Base-by-base conservation (phyloP, 305 asterid species). In the Fraxinus ornus region DNA sequence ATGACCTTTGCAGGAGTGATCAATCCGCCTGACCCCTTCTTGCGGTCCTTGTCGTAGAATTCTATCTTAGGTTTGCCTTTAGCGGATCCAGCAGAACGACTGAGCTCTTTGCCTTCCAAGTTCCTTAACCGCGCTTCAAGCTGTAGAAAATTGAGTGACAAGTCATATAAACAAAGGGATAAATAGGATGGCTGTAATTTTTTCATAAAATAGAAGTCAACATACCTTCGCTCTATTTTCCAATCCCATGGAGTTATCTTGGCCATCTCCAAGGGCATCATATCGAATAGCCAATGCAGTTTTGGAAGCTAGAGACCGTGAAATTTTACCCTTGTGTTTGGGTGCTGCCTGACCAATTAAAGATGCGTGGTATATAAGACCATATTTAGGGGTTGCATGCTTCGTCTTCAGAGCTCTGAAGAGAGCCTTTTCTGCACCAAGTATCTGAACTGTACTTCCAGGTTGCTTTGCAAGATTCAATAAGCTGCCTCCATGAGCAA, bases 401-500 rank as follows among this genome's bases (percentile, higher is more conserved):
- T 96, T 96, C 0, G 99, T 96, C 88, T 96, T 96, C 81, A 94
- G 89, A 84, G 99, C 98, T 85, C 99, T 90, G 81, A 95, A 95
- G 60, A 96, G 93, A 62, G 98, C 98, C 88, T 96, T 96, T 82
- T 96, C 98, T 3, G 98, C 99, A 84, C 99, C 98, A 62, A 96
- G 98, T 55, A 96, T 96, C 89, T 96, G 99, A 75, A 96, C 97
- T 1, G 99, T 94, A 79, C 99, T 96, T 82, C 98, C 98, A 19
- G 99, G 98, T 85, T 96, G 99, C 94, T 96, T 96, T 0, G 99
- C 97, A 79, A 96, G 97, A 91, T 94, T 96, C 30, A 94, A 12
- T 82, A 96, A 93, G 91, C 99, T 96, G 84, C 99, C 98, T 26
- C 99, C 98, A 88, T 94, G 99, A 28, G 98, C 98, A 85, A 94